Evolutionary conservation across 2,329 filamentous ascomycete genomes (phyloP).

Genomic region (Didymella segeticola): DNA sequence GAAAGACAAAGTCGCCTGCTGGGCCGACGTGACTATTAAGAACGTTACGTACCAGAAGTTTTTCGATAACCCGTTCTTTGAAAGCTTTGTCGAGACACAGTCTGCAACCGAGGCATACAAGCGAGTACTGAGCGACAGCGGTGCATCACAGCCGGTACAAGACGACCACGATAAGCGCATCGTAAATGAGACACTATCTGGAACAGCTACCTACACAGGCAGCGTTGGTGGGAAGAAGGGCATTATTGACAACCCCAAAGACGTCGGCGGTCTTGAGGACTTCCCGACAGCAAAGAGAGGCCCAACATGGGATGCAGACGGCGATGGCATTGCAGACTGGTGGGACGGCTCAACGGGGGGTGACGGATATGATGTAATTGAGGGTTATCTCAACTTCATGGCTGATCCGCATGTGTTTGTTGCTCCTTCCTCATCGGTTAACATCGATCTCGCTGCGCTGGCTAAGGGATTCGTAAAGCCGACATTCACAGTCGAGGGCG

Average conservation of each 20-base stretch:
- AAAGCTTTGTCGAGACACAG: constrained; percentile 39
- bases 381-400: constrained; percentile 48
- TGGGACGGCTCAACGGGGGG: constrained; percentile 46
- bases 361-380: constrained; percentile 41
- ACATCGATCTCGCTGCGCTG: constrained; percentile 34
- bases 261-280: constrained; percentile 45
- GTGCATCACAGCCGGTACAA: constrained; percentile 38
- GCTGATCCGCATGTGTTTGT: constrained; percentile 45
- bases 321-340: constrained; percentile 48
- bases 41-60: constrained; percentile 42
- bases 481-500: constrained; percentile 17
- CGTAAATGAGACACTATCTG: constrained; percentile 39
- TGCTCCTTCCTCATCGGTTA: constrained; percentile 26
- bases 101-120: constrained; percentile 46
- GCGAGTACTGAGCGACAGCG: constrained; percentile 44
- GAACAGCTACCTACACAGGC: constrained; percentile 41
- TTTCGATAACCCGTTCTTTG: constrained; percentile 37
- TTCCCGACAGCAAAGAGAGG: constrained; percentile 36
- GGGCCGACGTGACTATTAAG: constrained; percentile 37
- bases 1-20: constrained; percentile 37
- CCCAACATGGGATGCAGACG: constrained; percentile 42
- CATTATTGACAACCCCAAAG: constrained; percentile 44
- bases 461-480: constrained; percentile 22
- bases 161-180: constrained; percentile 47
- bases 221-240: constrained; percentile 40